These are phyloP conservation scores for Syncephalastrum contaminatum DNA, from an alignment of 371 early-diverging fungal genomes.

Conservation along the genomic window DNA sequence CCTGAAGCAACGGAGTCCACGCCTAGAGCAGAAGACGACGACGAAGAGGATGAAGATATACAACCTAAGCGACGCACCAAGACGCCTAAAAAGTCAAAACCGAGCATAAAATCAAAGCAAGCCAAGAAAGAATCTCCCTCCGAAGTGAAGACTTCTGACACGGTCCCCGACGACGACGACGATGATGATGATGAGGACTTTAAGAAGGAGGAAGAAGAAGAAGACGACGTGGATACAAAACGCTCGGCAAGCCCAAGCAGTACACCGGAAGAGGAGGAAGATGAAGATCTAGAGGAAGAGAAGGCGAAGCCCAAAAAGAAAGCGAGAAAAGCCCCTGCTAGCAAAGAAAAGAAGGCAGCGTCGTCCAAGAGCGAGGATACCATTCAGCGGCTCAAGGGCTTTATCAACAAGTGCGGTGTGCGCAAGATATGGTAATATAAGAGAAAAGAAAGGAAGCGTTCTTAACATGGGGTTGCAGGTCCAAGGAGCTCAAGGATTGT, in stretches of 20 bases:
- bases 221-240: constrained; percentile 1
- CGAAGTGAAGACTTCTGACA: neutral
- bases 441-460: too few relatives aligned
- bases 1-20: constrained; percentile 4
- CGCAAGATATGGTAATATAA: constrained; percentile 38
- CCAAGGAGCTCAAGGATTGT: constrained; percentile 33
- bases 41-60: constrained; percentile 5
- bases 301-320: constrained; percentile 2
- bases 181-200: neutral
- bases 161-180: neutral
- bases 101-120: neutral
- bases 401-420: constrained; percentile 45
- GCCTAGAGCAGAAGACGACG: neutral
- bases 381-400: constrained; percentile 41
- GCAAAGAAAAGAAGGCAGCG: constrained; percentile 1
- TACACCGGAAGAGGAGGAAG: neutral
- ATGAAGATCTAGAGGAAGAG: constrained; percentile 7
- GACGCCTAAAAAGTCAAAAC: constrained; percentile 1
- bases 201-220: constrained; percentile 10
- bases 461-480: constrained; percentile 10
- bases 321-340: constrained; percentile 3
- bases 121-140: neutral
- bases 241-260: neutral
- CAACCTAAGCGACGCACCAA: neutral
- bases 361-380: constrained; percentile 24